Conservation (phyloP, 1,284 basidiomycete species). For the Melampsora americana region DNA sequence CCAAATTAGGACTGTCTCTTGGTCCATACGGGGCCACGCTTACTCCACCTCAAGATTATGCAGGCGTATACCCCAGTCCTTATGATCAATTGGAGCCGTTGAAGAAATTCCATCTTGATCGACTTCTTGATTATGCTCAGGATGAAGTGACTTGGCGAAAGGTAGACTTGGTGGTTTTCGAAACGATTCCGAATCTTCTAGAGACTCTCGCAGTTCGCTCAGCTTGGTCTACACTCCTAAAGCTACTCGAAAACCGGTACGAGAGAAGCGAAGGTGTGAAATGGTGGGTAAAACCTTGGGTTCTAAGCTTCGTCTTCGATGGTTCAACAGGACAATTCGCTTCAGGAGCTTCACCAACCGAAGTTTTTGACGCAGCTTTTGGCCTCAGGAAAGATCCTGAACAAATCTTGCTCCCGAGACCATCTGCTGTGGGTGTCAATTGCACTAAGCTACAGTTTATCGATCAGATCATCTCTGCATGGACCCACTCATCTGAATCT, state of each 20-base stretch:
- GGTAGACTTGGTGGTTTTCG: slow-evolving; percentile 70
- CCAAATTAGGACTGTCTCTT: slow-evolving; percentile 64
- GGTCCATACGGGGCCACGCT: slow-evolving; percentile 72
- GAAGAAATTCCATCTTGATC: slow-evolving; percentile 51
- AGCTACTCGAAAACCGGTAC: slow-evolving; percentile 52
- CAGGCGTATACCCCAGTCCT: slow-evolving; percentile 46
- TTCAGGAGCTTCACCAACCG: background rate
- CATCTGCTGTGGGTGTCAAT: slow-evolving; percentile 67
- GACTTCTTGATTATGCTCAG: slow-evolving; percentile 62
- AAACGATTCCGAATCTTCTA: slow-evolving; percentile 68
- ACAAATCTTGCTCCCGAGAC: slow-evolving; percentile 50
- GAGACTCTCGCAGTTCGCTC: slow-evolving; percentile 67
- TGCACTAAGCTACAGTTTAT: slow-evolving; percentile 59
- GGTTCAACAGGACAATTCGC: slow-evolving; percentile 46
- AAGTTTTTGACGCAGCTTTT: slow-evolving; percentile 22
- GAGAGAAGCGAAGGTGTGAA: slow-evolving; percentile 47
- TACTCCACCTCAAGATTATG: slow-evolving; percentile 64
- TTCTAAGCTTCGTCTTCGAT: slow-evolving; percentile 71
- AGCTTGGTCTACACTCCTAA: slow-evolving; percentile 54
- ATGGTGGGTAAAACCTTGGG: slow-evolving; percentile 64
- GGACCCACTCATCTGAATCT: slow-evolving; percentile 5
- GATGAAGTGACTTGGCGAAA: slow-evolving; percentile 61
- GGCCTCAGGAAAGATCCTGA: background rate
- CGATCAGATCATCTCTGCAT: slow-evolving; percentile 11
- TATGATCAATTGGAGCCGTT: slow-evolving; percentile 16